Base-by-base conservation (phyloP, 345 rosid genomes). In the Ceriops zippeliana region DNA sequence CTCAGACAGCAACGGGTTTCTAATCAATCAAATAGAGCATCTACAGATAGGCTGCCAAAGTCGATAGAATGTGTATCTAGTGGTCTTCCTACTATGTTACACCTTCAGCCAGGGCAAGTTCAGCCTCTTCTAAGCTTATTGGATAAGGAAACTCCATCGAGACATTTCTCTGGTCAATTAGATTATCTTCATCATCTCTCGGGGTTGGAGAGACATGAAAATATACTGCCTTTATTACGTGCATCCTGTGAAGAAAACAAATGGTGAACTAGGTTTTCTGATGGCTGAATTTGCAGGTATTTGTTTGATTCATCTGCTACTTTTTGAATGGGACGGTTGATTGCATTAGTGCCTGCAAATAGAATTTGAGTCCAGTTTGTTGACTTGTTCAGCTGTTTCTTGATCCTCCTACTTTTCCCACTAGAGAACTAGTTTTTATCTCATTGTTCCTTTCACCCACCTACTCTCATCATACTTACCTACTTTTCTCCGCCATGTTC, bases 221-320 rank as follows among this genome's bases (percentile, higher is more conserved):
- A 93, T 67, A 86, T 88, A 66, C 83, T 93, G 69, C 96, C 96
- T 67, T 82, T 91, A 24, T 78, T 93, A 65, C 98, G 91, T 82
- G 90, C 91, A 68, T 82, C 88, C 78, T 81, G 76, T 80, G 98
- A 88, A 89, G 89, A 91, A 88, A 84, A 76, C 85, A 63, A 93
- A 88, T 72, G 97, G 96, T 38, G 98, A 91, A 82, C 78, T 93
- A 28, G 98, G 91, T 68, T 90, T 85, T 80, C 71, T 93, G 77
- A 89, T 93, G 97, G 95, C 97, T 58, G 97, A 91, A 78, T 93
- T 93, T 83, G 96, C 93, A 78, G 98, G 98, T 89, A 78, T 52
- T 38, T 10, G 15, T 38, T 38, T 10, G 28, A 54, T 54, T 54
- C 27, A 54, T 22, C 58, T 8, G 28, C 15, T 54, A 54, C 46